phyloP scores from a whole-genome alignment of 352 stramenopile genomes.

The Pythium dissotocum region DNA sequence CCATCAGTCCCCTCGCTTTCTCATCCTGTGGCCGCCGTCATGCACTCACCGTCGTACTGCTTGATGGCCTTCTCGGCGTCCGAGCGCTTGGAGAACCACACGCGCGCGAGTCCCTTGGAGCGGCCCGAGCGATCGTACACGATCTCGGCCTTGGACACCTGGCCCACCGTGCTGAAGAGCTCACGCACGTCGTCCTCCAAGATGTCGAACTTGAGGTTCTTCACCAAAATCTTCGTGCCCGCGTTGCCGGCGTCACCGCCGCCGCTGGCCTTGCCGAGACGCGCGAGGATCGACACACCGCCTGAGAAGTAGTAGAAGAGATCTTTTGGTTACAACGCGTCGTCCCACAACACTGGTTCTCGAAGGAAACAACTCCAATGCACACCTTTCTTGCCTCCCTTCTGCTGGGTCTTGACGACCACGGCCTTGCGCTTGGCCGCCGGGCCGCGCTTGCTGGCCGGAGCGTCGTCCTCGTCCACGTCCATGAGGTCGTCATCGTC shows the following conservation, averaged over 20 bases:
- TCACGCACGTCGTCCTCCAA: conserved; percentile 80
- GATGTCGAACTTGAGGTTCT: conserved; percentile 86
- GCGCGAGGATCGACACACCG: conserved; percentile 66
- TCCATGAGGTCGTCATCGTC: conserved; percentile 62
- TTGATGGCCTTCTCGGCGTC: conserved; percentile 83
- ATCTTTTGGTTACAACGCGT: not conserved
- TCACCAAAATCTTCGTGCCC: conserved; percentile 78
- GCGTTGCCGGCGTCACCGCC: conserved; percentile 26
- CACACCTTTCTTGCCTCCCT: conserved; percentile 60
- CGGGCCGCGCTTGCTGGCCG: conserved; percentile 25
- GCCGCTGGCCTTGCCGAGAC: conserved; percentile 45
- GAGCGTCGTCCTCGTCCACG: conserved; percentile 54
- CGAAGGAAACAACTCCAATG: too few relatives aligned
- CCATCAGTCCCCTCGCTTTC: not conserved
- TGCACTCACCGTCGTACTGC: conserved; percentile 71
- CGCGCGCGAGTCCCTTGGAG: conserved; percentile 76
- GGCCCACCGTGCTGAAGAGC: conserved; percentile 76
- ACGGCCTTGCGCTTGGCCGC: conserved; percentile 52
- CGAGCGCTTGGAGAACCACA: conserved; percentile 69
- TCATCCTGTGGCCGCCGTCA: too few relatives aligned
- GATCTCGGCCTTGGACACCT: conserved; percentile 79
- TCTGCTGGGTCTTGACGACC: conserved; percentile 40
- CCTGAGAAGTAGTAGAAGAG: conserved; percentile 6
- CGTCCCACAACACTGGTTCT: not conserved
- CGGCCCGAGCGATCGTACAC: conserved; percentile 82